A percentile compares a stretch with the other conserved stretches of the same genome.
phyloP scores from a whole-genome alignment of 768 basidiomycete genomes.

The Pleurotus citrinopileatus region DNA sequence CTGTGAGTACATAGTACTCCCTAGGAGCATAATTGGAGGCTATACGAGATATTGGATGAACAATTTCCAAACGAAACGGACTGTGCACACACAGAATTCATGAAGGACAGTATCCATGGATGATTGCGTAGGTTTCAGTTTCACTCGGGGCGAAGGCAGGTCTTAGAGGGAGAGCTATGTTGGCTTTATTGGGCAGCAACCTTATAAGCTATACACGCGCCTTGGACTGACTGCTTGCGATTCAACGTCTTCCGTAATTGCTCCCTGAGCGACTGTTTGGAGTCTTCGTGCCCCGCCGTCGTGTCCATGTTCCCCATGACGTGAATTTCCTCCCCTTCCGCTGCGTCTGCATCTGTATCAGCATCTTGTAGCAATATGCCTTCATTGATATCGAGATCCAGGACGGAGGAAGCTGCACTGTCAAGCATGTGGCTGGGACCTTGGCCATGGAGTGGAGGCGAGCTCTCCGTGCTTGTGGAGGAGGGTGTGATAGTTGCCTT shows the following conservation, averaged over 20 bases:
- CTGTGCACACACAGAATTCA: slow-evolving; percentile 30
- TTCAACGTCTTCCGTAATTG: slow-evolving; percentile 68
- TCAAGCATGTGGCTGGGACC: slow-evolving; percentile 38
- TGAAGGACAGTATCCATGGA: slow-evolving; percentile 39
- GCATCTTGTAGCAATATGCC: slow-evolving; percentile 71
- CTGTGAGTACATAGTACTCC: slow-evolving; percentile 89
- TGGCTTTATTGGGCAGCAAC: background rate
- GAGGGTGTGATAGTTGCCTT: slow-evolving; percentile 17
- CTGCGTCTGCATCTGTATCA: slow-evolving; percentile 57
- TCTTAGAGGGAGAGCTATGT: slow-evolving; percentile 21
- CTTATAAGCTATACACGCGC: slow-evolving; percentile 26
- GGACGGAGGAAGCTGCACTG: slow-evolving; percentile 70
- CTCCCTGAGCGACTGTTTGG: slow-evolving; percentile 65
- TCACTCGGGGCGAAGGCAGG: slow-evolving; percentile 23
- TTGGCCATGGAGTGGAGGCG: slow-evolving; percentile 24
- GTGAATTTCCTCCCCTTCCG: slow-evolving; percentile 51
- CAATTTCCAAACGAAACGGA: slow-evolving; percentile 10
- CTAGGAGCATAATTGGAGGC: slow-evolving; percentile 49
- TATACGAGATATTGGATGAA: slow-evolving; percentile 18
- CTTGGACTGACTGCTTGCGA: slow-evolving; percentile 45
- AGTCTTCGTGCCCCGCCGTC: slow-evolving; percentile 46
- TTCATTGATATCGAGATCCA: slow-evolving; percentile 63
- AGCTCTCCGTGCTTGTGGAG: slow-evolving; percentile 16
- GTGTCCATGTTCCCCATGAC: slow-evolving; percentile 42
- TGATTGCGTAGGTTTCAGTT: slow-evolving; percentile 26